Base-by-base conservation (phyloP, 1,139 yeast genomes). In the Candida sojae region DNA sequence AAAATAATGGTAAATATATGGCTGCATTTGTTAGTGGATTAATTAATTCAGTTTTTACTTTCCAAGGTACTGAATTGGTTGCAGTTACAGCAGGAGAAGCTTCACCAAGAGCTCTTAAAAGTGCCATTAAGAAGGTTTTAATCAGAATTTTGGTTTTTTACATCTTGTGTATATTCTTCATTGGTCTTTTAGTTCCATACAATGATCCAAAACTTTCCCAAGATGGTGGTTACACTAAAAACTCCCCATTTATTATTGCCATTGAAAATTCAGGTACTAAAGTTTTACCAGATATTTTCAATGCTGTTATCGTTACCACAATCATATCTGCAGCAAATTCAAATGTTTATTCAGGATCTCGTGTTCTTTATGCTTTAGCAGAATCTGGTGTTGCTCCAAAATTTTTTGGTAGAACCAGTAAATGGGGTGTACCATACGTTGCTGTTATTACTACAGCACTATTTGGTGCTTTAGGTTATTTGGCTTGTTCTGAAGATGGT, bases 21-120 rank as follows among this genome's bases (percentile, higher is more conserved):
- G 87, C 75, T 47, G 73, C 83, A 56, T 84, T 85, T 59, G 79
- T 73, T 63, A 73, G 84, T 55, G 71, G 83, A 52, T 65, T 86
- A 57, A 80, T 86, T 53, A 79, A 77, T 52, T 85, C 92, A 36
- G 89, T 89, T 54, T 90, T 90, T 71, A 86, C 96, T 40, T 86
- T 87, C 57, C 80, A 85, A 68, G 95, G 95, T 64, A 75, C 79
- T 52, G 97, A 92, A 68, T 78, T 88, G 56, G 87, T 88, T 32
- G 97, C 96, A 58, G 80, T 92, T 49, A 82, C 96, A 5, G 93
- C 96, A 17, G 96, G 96, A 63, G 97, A 92, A 70, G 77, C 80
- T 45, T 87, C 88, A 67, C 97, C 97, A 49, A 77, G 88, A 63
- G 78, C 95, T 11, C 88, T 92, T 46, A 97, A 97, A 49, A 28